Percentiles rank a stretch among this genome's conserved stretches.
phyloP scores from a whole-genome alignment of 352 stramenopile species.

The Globisporangium paroecandrum region DNA sequence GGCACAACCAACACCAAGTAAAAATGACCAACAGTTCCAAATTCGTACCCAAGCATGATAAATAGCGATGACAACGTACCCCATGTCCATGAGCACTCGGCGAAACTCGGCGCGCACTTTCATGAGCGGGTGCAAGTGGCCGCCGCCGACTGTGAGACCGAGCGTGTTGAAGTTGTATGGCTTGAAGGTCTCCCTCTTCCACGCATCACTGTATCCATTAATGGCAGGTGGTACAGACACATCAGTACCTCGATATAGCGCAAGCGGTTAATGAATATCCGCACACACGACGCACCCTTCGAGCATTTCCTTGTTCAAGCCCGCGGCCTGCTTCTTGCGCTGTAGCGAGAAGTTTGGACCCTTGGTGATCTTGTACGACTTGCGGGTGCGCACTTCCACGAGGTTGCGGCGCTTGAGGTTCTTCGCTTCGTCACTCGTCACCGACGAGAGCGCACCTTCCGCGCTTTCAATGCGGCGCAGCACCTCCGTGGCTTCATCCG shows the following conservation, averaged over 20 bases:
- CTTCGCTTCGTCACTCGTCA: constrained; percentile 73
- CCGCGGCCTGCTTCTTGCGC: constrained; percentile 95
- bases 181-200: constrained; percentile 97
- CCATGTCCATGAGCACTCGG: constrained; percentile 99
- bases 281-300: constrained; percentile 65
- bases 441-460: constrained; percentile 55
- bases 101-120: constrained; percentile 98
- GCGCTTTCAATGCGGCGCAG: constrained; percentile 80
- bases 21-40: neutral
- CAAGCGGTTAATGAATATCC: neutral
- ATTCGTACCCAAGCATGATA: neutral
- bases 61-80: constrained; percentile 40
- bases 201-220: constrained; percentile 65
- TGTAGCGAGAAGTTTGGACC: constrained; percentile 91
- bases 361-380: constrained; percentile 94
- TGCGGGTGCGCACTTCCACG: constrained; percentile 81
- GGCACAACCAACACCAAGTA: neutral
- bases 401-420: constrained; percentile 83
- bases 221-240: constrained; percentile 1
- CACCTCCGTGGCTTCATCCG: constrained; percentile 74
- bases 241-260: neutral
- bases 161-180: constrained; percentile 99
- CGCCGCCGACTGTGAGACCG: constrained; percentile 91
- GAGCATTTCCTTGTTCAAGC: constrained; percentile 99
- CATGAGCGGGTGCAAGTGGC: constrained; percentile 97